phyloP scores from a whole-genome alignment of 2,329 filamentous ascomycete species.

The Penicillium sp. region DNA sequence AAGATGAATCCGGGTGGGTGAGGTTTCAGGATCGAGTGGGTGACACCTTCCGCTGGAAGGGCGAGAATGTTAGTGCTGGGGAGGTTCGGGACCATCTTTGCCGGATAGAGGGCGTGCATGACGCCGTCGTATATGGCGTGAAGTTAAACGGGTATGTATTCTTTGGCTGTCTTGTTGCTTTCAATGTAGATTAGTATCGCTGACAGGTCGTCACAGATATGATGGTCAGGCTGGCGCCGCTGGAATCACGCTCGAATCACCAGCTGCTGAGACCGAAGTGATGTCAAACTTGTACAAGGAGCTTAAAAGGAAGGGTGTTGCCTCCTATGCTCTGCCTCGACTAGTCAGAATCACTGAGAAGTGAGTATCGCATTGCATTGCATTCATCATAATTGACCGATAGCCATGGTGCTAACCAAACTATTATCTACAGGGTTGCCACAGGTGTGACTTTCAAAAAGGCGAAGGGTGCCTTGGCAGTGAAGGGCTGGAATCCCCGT shows the following conservation, averaged over 20 bases:
- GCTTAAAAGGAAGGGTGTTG: conserved; percentile 46
- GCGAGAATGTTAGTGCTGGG: conserved; percentile 48
- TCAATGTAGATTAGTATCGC: not conserved
- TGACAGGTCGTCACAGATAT: conserved; percentile 35
- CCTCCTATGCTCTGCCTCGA: conserved; percentile 46
- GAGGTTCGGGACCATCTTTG: conserved; percentile 47
- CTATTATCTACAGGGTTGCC: conserved; percentile 34
- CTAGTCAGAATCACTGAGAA: conserved; percentile 48
- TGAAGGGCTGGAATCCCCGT: conserved; percentile 42
- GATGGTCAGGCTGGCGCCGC: conserved; percentile 50
- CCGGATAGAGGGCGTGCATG: conserved; percentile 39
- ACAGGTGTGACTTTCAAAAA: conserved; percentile 52
- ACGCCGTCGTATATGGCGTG: conserved; percentile 47
- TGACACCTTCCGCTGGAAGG: conserved; percentile 42
- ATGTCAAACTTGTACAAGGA: conserved; percentile 38
- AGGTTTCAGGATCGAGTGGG: conserved; percentile 46
- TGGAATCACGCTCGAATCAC: conserved; percentile 42
- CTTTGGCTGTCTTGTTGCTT: not conserved
- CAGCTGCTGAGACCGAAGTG: conserved; percentile 33
- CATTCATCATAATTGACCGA: conserved; percentile 1
- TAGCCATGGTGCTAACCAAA: not conserved
- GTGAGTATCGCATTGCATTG: conserved; percentile 33
- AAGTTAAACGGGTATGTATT: conserved; percentile 38
- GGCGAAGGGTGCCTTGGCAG: conserved; percentile 44
- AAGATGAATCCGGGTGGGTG: conserved; percentile 43